phyloP scores from a whole-genome alignment of 306 rosid genomes.

The Corylus americana region DNA sequence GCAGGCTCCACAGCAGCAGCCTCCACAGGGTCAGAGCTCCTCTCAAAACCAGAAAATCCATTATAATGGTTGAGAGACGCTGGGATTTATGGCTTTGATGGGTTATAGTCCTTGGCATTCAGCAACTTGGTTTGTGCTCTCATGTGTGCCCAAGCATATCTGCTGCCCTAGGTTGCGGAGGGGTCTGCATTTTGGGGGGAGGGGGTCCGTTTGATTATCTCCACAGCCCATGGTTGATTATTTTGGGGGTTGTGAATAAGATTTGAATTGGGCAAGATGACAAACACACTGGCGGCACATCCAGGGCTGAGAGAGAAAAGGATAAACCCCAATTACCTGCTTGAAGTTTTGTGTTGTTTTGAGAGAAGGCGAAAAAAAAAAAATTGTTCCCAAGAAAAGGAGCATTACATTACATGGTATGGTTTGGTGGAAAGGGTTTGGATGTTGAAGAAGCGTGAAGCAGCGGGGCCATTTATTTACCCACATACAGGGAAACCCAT shows the following conservation, averaged over 20 bases:
- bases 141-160: conserved; percentile 54
- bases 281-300: conserved; percentile 58
- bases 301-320: conserved; percentile 74
- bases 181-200: conserved; percentile 48
- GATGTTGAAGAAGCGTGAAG: conserved; percentile 26
- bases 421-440: conserved; percentile 78
- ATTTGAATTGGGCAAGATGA: conserved; percentile 48
- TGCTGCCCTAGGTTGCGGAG: conserved; percentile 50
- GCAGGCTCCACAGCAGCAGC: conserved; percentile 82
- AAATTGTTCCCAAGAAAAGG: conserved; percentile 34
- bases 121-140: conserved; percentile 84
- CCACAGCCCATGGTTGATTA: conserved; percentile 38
- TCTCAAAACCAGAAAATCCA: conserved; percentile 94
- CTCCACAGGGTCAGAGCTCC: conserved; percentile 76
- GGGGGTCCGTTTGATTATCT: conserved; percentile 34
- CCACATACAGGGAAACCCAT: conserved; percentile 44
- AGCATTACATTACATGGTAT: conserved; percentile 70
- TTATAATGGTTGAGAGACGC: conserved; percentile 71
- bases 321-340: conserved; percentile 69
- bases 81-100: conserved; percentile 62
- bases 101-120: conserved; percentile 94
- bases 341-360: conserved; percentile 67
- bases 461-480: conserved; percentile 24
- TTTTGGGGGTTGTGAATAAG: conserved; percentile 48
- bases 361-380: conserved; percentile 46